Evolutionary conservation across 495 filamentous ascomycete genomes (phyloP).

Genomic region (Aspergillus campestris): DNA sequence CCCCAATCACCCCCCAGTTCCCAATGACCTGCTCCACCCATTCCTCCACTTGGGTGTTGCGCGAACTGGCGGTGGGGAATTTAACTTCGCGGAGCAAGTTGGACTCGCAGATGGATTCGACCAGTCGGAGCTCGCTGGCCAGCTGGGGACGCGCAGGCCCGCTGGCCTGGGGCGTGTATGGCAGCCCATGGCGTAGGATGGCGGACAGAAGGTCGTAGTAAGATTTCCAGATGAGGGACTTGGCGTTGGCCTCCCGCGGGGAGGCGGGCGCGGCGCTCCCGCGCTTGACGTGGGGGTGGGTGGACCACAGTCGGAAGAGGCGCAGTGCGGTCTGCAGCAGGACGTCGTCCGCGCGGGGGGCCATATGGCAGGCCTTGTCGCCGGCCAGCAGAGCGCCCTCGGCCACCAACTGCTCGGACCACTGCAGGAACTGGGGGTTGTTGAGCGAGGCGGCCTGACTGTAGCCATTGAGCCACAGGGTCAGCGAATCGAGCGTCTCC

Average conservation of each 20-base stretch:
- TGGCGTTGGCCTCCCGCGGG: constrained; percentile 16
- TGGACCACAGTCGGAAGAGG: constrained; percentile 33
- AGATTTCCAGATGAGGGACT: constrained; percentile 55
- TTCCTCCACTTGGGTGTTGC: constrained; percentile 64
- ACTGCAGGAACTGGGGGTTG: constrained; percentile 52
- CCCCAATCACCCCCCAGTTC: constrained; percentile 79
- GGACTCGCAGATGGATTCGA: constrained; percentile 67
- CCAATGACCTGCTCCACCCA: constrained; percentile 72
- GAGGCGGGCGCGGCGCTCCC: constrained; percentile 23
- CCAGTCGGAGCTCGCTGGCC: constrained; percentile 60
- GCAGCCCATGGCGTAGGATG: constrained; percentile 33
- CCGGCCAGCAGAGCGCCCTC: constrained; percentile 60
- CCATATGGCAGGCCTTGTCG: constrained; percentile 41
- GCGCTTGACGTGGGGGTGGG: constrained; percentile 30
- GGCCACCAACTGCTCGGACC: constrained; percentile 69
- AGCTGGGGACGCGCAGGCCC: constrained; percentile 53
- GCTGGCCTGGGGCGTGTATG: constrained; percentile 23
- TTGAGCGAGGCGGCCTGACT: constrained; percentile 17
- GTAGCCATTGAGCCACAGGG: constrained; percentile 47
- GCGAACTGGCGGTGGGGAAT: constrained; percentile 75
- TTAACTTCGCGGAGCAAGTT: constrained; percentile 61
- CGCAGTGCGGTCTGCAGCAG: constrained; percentile 29
- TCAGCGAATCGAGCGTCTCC: constrained; percentile 51
- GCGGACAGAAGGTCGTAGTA: constrained; percentile 70
- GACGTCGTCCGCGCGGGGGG: constrained; percentile 14